phyloP scores from a whole-genome alignment of 495 filamentous ascomycete species.

The Neurospora tetrasperma region DNA sequence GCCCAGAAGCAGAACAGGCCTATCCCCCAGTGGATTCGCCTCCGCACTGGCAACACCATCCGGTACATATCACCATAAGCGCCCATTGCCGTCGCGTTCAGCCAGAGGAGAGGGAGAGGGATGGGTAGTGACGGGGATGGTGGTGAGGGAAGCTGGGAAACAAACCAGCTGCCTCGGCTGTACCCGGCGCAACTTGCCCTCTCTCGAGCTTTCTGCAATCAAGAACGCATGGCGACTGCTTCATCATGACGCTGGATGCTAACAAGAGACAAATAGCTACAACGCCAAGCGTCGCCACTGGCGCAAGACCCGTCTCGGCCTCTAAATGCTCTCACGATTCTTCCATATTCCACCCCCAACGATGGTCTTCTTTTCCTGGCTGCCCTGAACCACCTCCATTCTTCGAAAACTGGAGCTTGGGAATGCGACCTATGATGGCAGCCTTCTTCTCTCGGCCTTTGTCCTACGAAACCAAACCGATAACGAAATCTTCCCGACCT shows the following conservation, averaged over 20 bases:
- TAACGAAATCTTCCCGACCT: not conserved
- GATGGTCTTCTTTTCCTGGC: constrained; percentile 9
- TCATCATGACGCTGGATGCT: not conserved
- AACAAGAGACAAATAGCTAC: constrained; percentile 53
- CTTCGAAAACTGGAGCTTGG: not conserved
- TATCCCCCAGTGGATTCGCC: constrained; percentile 98
- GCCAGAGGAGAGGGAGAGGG: not conserved
- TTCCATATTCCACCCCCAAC: constrained; percentile 22
- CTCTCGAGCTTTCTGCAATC: not conserved
- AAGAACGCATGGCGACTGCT: not conserved
- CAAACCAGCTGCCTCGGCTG: constrained; percentile 5
- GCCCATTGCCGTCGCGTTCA: not conserved
- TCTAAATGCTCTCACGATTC: constrained; percentile 49
- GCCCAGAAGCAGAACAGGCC: constrained; percentile 99
- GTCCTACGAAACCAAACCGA: not conserved
- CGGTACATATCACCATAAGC: constrained; percentile 48
- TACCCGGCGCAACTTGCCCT: not conserved
- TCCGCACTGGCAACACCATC: constrained; percentile 97
- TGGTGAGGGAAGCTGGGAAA: not conserved
- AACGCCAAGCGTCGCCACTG: constrained; percentile 99
- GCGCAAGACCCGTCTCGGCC: constrained; percentile 98
- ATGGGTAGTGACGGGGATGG: not conserved
- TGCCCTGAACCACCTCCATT: not conserved
- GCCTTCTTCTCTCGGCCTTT: not conserved
- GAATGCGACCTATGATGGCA: not conserved